These are phyloP conservation scores for Micractinium conductrix DNA, from an alignment of 139 green algal genomes.

Conservation along the genomic window DNA sequence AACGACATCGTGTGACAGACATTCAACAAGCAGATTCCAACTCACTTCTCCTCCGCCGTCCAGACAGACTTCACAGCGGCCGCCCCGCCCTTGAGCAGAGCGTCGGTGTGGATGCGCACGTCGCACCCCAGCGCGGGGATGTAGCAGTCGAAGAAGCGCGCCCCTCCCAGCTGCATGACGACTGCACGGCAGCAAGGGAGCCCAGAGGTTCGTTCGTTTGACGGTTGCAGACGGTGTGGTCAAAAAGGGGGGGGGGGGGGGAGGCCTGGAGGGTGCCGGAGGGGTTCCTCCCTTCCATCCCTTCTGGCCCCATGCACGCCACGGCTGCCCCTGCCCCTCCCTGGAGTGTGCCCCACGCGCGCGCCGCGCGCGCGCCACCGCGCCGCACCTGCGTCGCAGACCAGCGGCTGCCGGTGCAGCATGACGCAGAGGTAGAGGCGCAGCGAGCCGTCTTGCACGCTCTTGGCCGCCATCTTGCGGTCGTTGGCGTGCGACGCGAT, in stretches of 20 bases:
- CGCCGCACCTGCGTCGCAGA: conserved; percentile 51
- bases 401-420: conserved; percentile 59
- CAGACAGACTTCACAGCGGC: conserved; percentile 7
- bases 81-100: conserved; percentile 38
- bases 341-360: no score
- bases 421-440: conserved; percentile 83
- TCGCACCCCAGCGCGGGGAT: conserved; percentile 78
- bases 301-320: no score
- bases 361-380: no score
- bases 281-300: no score
- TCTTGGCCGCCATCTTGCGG: conserved; percentile 68
- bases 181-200: conserved; percentile 32
- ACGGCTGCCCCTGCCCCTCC: no score
- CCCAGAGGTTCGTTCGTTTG: no score
- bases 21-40: no score
- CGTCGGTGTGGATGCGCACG: conserved; percentile 53
- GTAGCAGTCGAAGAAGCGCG: conserved; percentile 82
- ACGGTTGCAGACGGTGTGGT: neutral
- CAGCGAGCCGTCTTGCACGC: conserved; percentile 71
- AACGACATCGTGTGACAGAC: no score
- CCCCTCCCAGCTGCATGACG: conserved; percentile 68
- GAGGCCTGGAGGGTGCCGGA: neutral
- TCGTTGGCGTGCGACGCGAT: conserved; percentile 87
- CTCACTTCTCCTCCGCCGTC: conserved; percentile 23
- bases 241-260: neutral